phyloP scores from a whole-genome alignment of 495 filamentous ascomycete genomes.

The Penicillium riverlandense region DNA sequence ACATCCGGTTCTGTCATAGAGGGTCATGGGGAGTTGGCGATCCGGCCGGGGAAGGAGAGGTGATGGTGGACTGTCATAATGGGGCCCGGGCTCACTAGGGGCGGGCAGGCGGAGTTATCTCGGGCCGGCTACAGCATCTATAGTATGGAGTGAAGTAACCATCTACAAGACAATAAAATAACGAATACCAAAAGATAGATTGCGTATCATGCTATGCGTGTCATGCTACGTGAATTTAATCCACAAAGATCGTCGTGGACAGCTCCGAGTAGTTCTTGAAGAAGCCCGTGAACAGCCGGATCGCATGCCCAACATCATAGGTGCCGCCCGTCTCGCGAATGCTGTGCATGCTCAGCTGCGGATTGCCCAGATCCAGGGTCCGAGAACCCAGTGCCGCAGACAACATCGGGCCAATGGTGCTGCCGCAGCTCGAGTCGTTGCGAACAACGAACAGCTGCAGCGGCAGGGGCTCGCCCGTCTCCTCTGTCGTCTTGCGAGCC shows the following conservation, averaged over 20 bases:
- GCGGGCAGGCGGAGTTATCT: conserved; percentile 15
- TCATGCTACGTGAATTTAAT: conserved; percentile 26
- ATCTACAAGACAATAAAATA: too few species aligned
- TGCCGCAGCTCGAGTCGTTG: conserved; percentile 90
- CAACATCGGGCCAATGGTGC: conserved; percentile 95
- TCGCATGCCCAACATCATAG: conserved; percentile 80
- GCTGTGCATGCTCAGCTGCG: conserved; percentile 96
- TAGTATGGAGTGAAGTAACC: too few species aligned
- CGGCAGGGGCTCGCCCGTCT: conserved; percentile 56
- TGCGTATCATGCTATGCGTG: too few species aligned
- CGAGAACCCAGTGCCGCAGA: conserved; percentile 75
- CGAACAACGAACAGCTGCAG: conserved; percentile 93
- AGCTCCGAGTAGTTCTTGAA: conserved; percentile 74
- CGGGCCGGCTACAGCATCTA: conserved; percentile 8
- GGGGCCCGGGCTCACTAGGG: conserved; percentile 6
- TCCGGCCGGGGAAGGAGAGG: conserved; percentile 8
- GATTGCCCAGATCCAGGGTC: conserved; percentile 89
- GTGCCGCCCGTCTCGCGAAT: conserved; percentile 87
- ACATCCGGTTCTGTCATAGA: conserved; percentile 43
- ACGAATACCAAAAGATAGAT: too few species aligned
- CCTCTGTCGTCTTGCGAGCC: conserved; percentile 53
- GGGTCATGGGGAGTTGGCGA: conserved; percentile 37
- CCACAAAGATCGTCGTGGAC: conserved; percentile 74
- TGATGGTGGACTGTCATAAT: conserved; percentile 2
- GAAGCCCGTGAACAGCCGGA: conserved; percentile 82